These are phyloP conservation scores for Colletotrichum somersetense DNA, from an alignment of 2,329 filamentous ascomycete genomes.

Conservation along the genomic window DNA sequence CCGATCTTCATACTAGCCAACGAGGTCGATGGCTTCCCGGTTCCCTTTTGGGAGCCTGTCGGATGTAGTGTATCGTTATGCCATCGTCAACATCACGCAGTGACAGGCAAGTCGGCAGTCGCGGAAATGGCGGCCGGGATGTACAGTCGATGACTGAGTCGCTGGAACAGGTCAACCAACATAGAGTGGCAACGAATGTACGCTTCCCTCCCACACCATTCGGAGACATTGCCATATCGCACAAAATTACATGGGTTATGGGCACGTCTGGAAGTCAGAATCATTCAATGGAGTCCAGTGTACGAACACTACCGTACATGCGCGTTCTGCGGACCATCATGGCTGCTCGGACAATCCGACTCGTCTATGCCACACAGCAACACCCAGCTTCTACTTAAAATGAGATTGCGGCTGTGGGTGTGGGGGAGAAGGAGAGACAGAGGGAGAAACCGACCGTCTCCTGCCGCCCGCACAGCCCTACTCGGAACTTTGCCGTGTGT, in stretches of 20 bases:
- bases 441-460: not conserved
- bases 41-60: not conserved
- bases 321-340: not conserved
- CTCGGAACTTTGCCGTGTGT: constrained; percentile 22
- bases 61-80: not conserved
- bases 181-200: not conserved
- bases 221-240: not conserved
- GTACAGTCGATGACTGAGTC: not conserved
- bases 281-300: not conserved
- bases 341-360: constrained; percentile 5
- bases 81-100: not conserved
- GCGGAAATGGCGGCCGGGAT: constrained; percentile 15
- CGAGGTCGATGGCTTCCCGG: not conserved
- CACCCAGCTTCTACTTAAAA: not conserved
- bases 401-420: not conserved
- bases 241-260: not conserved
- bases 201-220: not conserved
- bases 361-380: not conserved
- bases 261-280: not conserved
- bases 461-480: constrained; percentile 30
- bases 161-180: not conserved
- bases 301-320: not conserved
- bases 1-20: constrained; percentile 22
- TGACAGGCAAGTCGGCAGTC: constrained; percentile 28
- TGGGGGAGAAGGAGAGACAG: not conserved